These are phyloP conservation scores for Podosphaera fusca DNA, from an alignment of 2,329 filamentous ascomycete species.

Conservation along the genomic window DNA sequence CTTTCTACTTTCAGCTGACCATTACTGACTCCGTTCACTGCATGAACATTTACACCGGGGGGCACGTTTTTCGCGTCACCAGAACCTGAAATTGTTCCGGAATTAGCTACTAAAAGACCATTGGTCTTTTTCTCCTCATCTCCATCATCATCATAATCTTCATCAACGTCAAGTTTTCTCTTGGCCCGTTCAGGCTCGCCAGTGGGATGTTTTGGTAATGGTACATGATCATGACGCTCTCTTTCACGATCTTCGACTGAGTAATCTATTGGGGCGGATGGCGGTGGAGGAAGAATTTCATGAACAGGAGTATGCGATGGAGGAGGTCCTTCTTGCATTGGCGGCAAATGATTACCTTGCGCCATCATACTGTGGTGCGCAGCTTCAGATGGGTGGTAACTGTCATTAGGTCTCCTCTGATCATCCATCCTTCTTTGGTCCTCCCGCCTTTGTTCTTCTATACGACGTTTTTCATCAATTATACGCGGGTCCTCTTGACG, in stretches of 20 bases:
- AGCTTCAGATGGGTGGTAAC: slow-evolving; percentile 78
- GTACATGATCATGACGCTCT: slow-evolving; percentile 17
- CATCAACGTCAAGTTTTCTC: slow-evolving; percentile 88
- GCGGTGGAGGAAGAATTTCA: slow-evolving; percentile 22
- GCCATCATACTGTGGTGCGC: slow-evolving; percentile 56
- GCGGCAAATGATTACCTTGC: slow-evolving; percentile 30
- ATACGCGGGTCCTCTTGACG: slow-evolving; percentile 26
- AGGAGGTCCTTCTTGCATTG: slow-evolving; percentile 36
- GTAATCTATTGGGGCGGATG: slow-evolving; percentile 25
- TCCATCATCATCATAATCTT: slow-evolving; percentile 87
- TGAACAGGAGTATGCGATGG: slow-evolving; percentile 24
- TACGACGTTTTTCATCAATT: slow-evolving; percentile 33
- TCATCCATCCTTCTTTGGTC: slow-evolving; percentile 34
- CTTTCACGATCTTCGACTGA: slow-evolving; percentile 28
- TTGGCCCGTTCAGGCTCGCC: slow-evolving; percentile 66
- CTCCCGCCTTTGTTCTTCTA: slow-evolving; percentile 40
- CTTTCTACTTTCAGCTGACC: slow-evolving; percentile 14
- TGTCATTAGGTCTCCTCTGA: slow-evolving; percentile 49
- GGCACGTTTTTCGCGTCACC: slow-evolving; percentile 29
- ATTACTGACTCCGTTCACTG: slow-evolving; percentile 13
- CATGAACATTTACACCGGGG: slow-evolving; percentile 17
- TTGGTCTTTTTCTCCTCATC: slow-evolving; percentile 57
- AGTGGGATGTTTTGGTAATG: slow-evolving; percentile 21
- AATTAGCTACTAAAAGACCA: slow-evolving; percentile 22
- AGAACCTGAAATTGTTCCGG: slow-evolving; percentile 20